Conservation (phyloP, 768 basidiomycete species). For the Trametes cubensis region DNA sequence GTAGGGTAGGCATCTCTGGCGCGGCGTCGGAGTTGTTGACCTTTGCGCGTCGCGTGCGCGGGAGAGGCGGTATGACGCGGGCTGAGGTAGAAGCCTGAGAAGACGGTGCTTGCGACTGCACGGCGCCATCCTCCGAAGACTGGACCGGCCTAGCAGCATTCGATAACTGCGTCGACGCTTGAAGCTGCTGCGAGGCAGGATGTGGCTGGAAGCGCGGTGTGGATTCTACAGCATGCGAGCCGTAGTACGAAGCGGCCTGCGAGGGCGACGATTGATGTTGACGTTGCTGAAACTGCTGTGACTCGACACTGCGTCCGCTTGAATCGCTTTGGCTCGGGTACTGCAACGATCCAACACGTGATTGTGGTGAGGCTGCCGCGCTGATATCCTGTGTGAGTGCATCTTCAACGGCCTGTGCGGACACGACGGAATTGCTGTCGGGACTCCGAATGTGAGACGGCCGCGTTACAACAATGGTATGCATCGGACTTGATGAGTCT, state of each 20-base stretch:
- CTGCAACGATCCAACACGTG: neutral
- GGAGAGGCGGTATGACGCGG: neutral
- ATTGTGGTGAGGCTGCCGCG: neutral
- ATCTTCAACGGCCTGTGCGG: constrained; percentile 24
- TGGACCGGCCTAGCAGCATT: too few relatives aligned
- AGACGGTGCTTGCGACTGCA: neutral
- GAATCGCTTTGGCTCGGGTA: neutral
- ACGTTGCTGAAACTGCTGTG: neutral
- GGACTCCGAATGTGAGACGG: constrained; percentile 8
- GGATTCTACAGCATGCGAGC: constrained; percentile 7
- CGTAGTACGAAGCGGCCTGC: neutral
- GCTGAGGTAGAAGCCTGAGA: neutral
- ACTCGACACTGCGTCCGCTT: too few relatives aligned
- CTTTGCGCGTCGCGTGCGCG: neutral
- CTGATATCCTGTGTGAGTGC: constrained; percentile 18
- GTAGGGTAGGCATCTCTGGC: neutral
- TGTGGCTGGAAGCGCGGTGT: neutral
- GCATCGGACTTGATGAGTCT: too few relatives aligned
- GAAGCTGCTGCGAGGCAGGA: neutral
- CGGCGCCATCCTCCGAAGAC: too few relatives aligned
- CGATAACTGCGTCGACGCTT: neutral
- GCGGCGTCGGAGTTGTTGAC: neutral
- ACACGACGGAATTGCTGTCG: constrained; percentile 3
- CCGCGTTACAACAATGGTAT: too few relatives aligned
- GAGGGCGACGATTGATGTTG: neutral